A percentile compares a stretch with the other conserved stretches of the same genome.
phyloP scores from a whole-genome alignment of 2,329 filamentous ascomycete genomes.

The Cladophialophora psammophila region DNA sequence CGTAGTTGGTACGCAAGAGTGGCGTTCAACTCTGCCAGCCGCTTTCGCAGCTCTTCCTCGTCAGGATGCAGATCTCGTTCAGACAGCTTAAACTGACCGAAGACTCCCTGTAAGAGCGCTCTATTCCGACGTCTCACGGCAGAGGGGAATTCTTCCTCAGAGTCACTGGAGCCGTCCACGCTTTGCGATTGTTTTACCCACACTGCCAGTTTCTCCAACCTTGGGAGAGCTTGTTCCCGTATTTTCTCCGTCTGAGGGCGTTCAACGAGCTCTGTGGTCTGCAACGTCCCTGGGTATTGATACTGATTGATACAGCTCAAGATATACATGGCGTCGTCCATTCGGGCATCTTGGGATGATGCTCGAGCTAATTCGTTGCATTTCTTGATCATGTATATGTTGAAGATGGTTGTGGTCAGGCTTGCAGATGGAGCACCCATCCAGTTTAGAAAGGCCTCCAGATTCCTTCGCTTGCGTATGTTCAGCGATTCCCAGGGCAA shows the following conservation, averaged over 20 bases:
- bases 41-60: neutral
- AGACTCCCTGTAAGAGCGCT: neutral
- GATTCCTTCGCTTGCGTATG: neutral
- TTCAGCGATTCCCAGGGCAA: neutral
- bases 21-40: neutral
- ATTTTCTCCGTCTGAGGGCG: neutral
- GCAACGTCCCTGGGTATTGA: neutral
- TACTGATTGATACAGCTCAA: constrained; percentile 7
- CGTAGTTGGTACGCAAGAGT: neutral
- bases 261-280: neutral
- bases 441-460: neutral
- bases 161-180: neutral
- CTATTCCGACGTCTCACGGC: neutral
- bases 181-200: neutral
- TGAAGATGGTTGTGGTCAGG: constrained; percentile 1
- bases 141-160: neutral
- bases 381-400: constrained; percentile 3
- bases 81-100: neutral
- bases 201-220: neutral
- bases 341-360: neutral
- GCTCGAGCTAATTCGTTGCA: neutral
- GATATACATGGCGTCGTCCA: constrained; percentile 1
- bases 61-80: neutral
- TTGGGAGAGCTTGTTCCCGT: neutral
- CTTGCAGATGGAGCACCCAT: neutral